These are phyloP conservation scores for Fonsecaea multimorphosa DNA, from an alignment of 2,329 filamentous ascomycete species.

Conservation along the genomic window DNA sequence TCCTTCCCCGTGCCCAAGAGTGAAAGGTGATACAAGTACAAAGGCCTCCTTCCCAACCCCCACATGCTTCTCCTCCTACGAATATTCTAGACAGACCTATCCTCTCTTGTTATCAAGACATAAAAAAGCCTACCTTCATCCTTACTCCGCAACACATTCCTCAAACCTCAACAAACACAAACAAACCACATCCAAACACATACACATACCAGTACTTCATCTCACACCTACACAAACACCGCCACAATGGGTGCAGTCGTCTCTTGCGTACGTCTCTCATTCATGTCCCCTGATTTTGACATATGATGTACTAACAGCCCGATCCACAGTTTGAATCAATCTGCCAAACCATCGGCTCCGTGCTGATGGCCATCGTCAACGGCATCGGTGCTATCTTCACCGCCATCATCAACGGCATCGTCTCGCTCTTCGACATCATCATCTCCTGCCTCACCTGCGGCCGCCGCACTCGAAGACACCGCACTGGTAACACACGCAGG, in stretches of 20 bases:
- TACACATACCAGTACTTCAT: conserved; percentile 2
- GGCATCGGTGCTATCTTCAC: conserved; percentile 68
- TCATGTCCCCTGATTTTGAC: not conserved
- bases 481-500: conserved; percentile 29
- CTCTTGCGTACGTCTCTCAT: conserved; percentile 72
- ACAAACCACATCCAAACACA: conserved; percentile 22
- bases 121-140: conserved; percentile 14
- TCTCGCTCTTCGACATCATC: conserved; percentile 69
- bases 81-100: conserved; percentile 25
- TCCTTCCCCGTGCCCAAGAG: too few relatives aligned
- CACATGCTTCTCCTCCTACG: conserved; percentile 9
- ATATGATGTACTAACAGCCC: conserved; percentile 6
- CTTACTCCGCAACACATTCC: not conserved
- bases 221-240: conserved; percentile 27
- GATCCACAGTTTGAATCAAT: conserved; percentile 60
- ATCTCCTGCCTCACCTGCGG: conserved; percentile 67
- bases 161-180: conserved; percentile 4
- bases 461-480: conserved; percentile 43
- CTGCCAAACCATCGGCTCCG: conserved; percentile 68
- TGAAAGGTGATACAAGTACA: conserved; percentile 20
- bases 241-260: conserved; percentile 79
- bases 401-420: conserved; percentile 70
- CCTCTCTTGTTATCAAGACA: not conserved
- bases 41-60: conserved; percentile 3
- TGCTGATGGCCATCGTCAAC: conserved; percentile 71